phyloP scores from a whole-genome alignment of 2,329 filamentous ascomycete genomes.

The Tolypocladium tropicale region DNA sequence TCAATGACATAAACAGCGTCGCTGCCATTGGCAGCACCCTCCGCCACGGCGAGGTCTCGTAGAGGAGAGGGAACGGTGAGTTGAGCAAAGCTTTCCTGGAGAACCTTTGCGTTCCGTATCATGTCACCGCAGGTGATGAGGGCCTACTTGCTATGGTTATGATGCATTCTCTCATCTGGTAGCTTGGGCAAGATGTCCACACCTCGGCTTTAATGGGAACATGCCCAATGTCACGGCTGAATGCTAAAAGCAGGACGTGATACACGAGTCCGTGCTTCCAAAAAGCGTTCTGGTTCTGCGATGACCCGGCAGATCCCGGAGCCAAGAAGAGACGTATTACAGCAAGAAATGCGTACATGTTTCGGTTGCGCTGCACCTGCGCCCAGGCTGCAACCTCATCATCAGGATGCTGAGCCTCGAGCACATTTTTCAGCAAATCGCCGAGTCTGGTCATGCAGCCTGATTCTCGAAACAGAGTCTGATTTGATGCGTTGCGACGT shows the following conservation, averaged over 20 bases:
- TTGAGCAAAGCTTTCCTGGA: constrained; percentile 87
- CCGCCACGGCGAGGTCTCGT: constrained; percentile 20
- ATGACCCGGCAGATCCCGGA: constrained; percentile 67
- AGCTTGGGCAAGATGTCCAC: constrained; percentile 12
- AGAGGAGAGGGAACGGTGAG: constrained; percentile 62
- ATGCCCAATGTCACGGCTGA: constrained; percentile 56
- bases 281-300: constrained; percentile 76
- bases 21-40: constrained; percentile 38
- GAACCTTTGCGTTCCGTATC: constrained; percentile 65
- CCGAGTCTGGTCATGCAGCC: constrained; percentile 68
- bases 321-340: constrained; percentile 80
- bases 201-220: constrained; percentile 75
- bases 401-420: constrained; percentile 41
- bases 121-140: constrained; percentile 78
- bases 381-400: constrained; percentile 63
- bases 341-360: constrained; percentile 80
- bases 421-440: constrained; percentile 53
- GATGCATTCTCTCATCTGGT: not conserved
- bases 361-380: constrained; percentile 71
- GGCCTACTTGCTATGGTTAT: constrained; percentile 40
- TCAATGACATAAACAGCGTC: constrained; percentile 82
- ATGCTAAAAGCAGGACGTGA: constrained; percentile 73
- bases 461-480: constrained; percentile 86
- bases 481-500: constrained; percentile 79
- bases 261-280: constrained; percentile 74